These are phyloP conservation scores for Globisporangium parvum DNA, from an alignment of 352 stramenopile species.

Conservation along the genomic window DNA sequence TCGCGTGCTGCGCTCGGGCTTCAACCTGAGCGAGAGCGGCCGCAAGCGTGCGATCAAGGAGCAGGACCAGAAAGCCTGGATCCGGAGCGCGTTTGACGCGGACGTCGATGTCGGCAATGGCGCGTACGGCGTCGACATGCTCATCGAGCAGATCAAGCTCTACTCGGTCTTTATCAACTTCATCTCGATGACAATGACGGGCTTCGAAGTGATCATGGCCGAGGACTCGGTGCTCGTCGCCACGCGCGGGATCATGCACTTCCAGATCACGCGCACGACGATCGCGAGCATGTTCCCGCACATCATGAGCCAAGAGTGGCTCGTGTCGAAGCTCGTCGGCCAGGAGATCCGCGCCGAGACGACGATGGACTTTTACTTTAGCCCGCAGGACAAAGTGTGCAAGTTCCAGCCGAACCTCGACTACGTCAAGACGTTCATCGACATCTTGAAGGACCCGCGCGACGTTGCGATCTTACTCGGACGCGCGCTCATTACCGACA, in stretches of 20 bases:
- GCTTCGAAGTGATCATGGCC: conserved; percentile 25
- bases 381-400: conserved; percentile 17
- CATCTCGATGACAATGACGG: conserved; percentile 22
- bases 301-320: conserved; percentile 27
- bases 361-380: conserved; percentile 32
- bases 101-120: conserved; percentile 28
- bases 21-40: conserved; percentile 7
- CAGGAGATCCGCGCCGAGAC: conserved; percentile 22
- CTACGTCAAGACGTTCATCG: conserved; percentile 28
- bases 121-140: conserved; percentile 23
- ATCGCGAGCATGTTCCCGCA: conserved; percentile 42
- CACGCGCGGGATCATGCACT: conserved; percentile 21
- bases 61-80: conserved; percentile 25
- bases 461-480: conserved; percentile 29
- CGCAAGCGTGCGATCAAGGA: conserved; percentile 16
- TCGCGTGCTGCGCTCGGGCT: conserved; percentile 18
- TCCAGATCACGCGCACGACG: conserved; percentile 40
- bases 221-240: conserved; percentile 32
- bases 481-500: conserved; percentile 25
- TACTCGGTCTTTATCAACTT: conserved; percentile 40
- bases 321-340: conserved; percentile 33
- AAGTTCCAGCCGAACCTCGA: conserved; percentile 32
- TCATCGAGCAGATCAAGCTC: conserved; percentile 32
- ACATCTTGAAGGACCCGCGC: conserved; percentile 22
- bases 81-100: conserved; percentile 31